These are phyloP conservation scores for Neurospora sp. DNA, from an alignment of 495 filamentous ascomycete genomes.

Conservation along the genomic window DNA sequence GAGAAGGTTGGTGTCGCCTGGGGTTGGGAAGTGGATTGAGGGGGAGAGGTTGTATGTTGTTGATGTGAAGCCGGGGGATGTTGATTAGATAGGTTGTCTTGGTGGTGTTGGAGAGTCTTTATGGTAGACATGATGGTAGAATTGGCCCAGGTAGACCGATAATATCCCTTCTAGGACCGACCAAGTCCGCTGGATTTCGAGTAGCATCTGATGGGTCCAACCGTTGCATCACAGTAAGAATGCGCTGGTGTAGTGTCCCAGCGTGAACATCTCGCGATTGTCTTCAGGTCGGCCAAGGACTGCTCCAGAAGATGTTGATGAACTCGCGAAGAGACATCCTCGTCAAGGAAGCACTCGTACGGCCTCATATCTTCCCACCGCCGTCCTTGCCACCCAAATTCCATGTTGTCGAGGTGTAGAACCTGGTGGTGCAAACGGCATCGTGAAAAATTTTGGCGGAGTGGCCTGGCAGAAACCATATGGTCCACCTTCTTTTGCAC, in stretches of 20 bases:
- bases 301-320: background rate
- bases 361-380: too few relatives aligned
- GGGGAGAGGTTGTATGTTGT: slow-evolving; percentile 39
- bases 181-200: accelerated
- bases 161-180: background rate
- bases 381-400: background rate
- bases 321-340: background rate
- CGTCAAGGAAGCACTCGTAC: background rate
- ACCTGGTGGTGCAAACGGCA: background rate
- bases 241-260: too few relatives aligned
- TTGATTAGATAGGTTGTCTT: slow-evolving; percentile 19
- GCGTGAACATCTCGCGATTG: background rate
- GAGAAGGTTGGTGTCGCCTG: slow-evolving; percentile 49
- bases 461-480: slow-evolving; percentile 22
- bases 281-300: background rate
- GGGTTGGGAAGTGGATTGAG: slow-evolving; percentile 51
- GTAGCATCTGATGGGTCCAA: background rate
- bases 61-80: slow-evolving; percentile 20
- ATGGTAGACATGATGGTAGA: background rate
- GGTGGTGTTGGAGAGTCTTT: background rate
- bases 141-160: background rate
- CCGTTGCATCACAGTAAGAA: too few relatives aligned
- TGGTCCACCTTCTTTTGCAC: slow-evolving; percentile 11
- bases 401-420: background rate
- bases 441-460: slow-evolving; percentile 23